Conservation (phyloP, 1,139 yeast genomes). For the Yamadazyma aaseri region DNA sequence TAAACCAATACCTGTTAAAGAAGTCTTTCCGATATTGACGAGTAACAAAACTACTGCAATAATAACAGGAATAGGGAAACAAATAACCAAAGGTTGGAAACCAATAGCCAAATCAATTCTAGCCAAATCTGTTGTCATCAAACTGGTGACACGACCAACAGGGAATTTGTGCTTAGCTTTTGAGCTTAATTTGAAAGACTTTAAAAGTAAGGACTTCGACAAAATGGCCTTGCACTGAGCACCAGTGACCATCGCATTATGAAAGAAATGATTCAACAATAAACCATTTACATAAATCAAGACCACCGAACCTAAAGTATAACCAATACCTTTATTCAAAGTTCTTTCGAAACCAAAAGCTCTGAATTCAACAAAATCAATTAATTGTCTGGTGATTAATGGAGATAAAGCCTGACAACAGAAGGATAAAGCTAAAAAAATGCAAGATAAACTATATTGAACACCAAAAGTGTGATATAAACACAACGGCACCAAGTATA, state of each 20-base stretch:
- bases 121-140: slow-evolving; percentile 46
- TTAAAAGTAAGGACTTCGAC: slow-evolving; percentile 38
- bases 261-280: slow-evolving; percentile 44
- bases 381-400: slow-evolving; percentile 37
- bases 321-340: slow-evolving; percentile 40
- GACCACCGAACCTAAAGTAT: slow-evolving; percentile 39
- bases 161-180: slow-evolving; percentile 37
- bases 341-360: slow-evolving; percentile 33
- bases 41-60: slow-evolving; percentile 39
- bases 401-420: slow-evolving; percentile 43
- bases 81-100: slow-evolving; percentile 44
- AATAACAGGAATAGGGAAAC: slow-evolving; percentile 46
- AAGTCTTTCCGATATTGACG: slow-evolving; percentile 36
- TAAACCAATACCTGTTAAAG: slow-evolving; percentile 45
- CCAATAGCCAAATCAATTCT: slow-evolving; percentile 49
- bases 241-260: slow-evolving; percentile 47
- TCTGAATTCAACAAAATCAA: slow-evolving; percentile 40
- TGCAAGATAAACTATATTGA: slow-evolving; percentile 34
- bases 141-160: slow-evolving; percentile 41
- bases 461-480: slow-evolving; percentile 37
- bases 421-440: slow-evolving; percentile 38
- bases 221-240: slow-evolving; percentile 44
- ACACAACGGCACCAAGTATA: slow-evolving; percentile 33
- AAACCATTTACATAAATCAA: slow-evolving; percentile 43
- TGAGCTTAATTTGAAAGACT: slow-evolving; percentile 38